Conservation (phyloP, 768 basidiomycete genomes). For the Sarcodon sp. region DNA sequence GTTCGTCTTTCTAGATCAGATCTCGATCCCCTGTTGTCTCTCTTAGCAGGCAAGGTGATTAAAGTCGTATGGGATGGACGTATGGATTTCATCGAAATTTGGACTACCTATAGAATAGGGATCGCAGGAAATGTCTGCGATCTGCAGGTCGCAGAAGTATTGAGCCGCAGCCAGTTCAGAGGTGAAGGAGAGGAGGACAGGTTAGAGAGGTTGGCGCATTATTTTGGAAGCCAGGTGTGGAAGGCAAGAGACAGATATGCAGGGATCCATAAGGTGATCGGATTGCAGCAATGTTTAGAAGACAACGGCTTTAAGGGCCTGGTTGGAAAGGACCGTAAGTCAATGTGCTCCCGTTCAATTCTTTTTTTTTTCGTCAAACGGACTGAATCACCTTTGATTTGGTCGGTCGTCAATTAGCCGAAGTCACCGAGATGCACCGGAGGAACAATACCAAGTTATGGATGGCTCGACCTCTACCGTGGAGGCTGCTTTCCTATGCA, state of each 20-base stretch:
- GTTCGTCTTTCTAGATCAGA: constrained; percentile 10
- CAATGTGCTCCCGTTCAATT: no score
- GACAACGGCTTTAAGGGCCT: constrained; percentile 6
- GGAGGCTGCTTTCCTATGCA: constrained; percentile 20
- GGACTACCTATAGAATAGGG: constrained; percentile 12
- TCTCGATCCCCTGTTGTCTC: constrained; percentile 13
- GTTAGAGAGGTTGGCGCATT: background rate
- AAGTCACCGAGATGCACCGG: constrained; percentile 20
- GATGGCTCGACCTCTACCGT: constrained; percentile 19
- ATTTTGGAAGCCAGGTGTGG: constrained; percentile 10
- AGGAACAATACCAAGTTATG: constrained; percentile 15
- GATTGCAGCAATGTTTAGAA: constrained; percentile 18
- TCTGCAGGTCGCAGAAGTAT: constrained; percentile 23
- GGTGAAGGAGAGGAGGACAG: background rate
- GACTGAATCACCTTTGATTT: background rate
- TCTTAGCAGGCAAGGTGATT: constrained; percentile 18
- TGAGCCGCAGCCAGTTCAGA: constrained; percentile 12
- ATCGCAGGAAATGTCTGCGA: constrained; percentile 22
- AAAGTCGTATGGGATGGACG: constrained; percentile 32
- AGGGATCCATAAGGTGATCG: constrained; percentile 18
- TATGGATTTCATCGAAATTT: constrained; percentile 25
- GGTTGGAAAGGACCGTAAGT: constrained; percentile 18
- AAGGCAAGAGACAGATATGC: constrained; percentile 14
- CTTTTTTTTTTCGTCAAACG: no score
- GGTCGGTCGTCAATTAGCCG: constrained; percentile 8